Conservation (phyloP, 2,329 filamentous ascomycete species). For the Pyricularia grisea region DNA sequence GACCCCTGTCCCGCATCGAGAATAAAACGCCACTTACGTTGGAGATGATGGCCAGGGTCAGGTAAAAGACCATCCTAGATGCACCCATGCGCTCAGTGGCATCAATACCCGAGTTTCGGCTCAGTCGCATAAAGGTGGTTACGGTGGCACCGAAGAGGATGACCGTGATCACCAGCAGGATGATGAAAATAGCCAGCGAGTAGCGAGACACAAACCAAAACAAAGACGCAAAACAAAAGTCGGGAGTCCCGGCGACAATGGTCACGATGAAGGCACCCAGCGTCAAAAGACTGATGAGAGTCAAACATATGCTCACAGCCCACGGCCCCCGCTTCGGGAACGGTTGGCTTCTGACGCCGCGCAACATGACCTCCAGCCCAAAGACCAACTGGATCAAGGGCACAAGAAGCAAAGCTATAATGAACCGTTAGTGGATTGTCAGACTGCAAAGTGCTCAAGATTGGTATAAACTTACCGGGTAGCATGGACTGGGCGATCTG, state of each 20-base stretch:
- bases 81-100: constrained; percentile 51
- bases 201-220: constrained; percentile 59
- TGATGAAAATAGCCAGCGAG: constrained; percentile 44
- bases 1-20: constrained; percentile 8
- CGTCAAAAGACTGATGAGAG: constrained; percentile 37
- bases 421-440: background rate
- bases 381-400: constrained; percentile 59
- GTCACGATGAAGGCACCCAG: constrained; percentile 51
- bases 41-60: constrained; percentile 45
- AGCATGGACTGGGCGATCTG: constrained; percentile 48
- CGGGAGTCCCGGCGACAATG: constrained; percentile 40
- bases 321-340: constrained; percentile 52
- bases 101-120: constrained; percentile 43
- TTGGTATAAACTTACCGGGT: constrained; percentile 35
- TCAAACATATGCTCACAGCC: constrained; percentile 48
- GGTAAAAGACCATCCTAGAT: constrained; percentile 62
- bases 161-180: constrained; percentile 41
- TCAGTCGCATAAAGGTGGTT: constrained; percentile 47
- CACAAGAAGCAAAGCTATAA: constrained; percentile 39
- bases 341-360: constrained; percentile 42
- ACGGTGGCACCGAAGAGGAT: constrained; percentile 40
- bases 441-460: background rate
- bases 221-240: constrained; percentile 57
- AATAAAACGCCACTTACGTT: constrained; percentile 36
- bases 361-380: constrained; percentile 48